A percentile compares a stretch with the other conserved stretches of the same genome.
phyloP scores from a whole-genome alignment of 2,329 filamentous ascomycete genomes.

The Colletotrichum echinochloae region DNA sequence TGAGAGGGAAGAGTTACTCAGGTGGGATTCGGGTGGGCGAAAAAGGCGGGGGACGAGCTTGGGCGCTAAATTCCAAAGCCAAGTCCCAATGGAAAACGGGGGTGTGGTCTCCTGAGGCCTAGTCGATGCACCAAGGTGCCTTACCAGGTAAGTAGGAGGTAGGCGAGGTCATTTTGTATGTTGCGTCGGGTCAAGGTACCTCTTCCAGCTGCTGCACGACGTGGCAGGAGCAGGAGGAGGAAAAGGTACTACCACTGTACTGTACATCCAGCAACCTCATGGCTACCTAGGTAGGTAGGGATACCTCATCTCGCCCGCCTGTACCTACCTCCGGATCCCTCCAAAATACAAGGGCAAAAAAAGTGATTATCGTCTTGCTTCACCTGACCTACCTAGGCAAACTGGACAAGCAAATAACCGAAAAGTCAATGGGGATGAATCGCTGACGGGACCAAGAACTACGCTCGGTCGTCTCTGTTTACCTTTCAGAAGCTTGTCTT shows the following conservation, averaged over 20 bases:
- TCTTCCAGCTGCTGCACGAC: not conserved
- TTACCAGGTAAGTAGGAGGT: not conserved
- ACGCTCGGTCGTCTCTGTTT: conserved; percentile 14
- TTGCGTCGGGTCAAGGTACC: conserved; percentile 5
- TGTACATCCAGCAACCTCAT: not conserved
- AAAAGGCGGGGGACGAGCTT: conserved; percentile 37
- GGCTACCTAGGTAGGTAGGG: too few species aligned
- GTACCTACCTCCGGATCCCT: not conserved
- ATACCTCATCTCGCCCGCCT: not conserved
- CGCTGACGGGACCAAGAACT: conserved; percentile 2
- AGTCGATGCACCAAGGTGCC: conserved; percentile 7
- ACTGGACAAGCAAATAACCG: not conserved
- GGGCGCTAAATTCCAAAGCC: conserved; percentile 40
- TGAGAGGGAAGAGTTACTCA: conserved; percentile 19
- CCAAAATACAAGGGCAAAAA: not conserved
- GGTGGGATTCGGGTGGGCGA: conserved; percentile 32
- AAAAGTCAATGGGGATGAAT: conserved; percentile 19
- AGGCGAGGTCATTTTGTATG: conserved; percentile 5
- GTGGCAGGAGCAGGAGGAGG: not conserved
- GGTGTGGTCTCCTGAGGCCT: conserved; percentile 10
- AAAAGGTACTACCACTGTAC: too few species aligned
- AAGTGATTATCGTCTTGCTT: not conserved
- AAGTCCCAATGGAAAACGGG: conserved; percentile 29
- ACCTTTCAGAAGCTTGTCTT: not conserved
- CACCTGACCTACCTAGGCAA: not conserved